phyloP scores from a whole-genome alignment of 345 rosid species.

The Carallia pectinifolia region DNA sequence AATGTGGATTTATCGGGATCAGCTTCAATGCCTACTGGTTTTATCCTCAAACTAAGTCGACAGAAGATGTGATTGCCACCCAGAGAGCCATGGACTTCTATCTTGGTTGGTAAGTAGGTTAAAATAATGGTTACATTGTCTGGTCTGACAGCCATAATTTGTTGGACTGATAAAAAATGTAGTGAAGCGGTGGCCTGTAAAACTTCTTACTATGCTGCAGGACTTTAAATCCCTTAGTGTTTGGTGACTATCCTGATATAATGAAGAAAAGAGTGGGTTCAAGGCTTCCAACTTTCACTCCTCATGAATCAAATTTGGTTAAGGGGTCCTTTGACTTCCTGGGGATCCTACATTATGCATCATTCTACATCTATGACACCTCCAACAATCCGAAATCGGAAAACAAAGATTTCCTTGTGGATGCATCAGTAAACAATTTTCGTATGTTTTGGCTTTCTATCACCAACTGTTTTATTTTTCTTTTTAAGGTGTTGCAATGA shows the following conservation, averaged over 20 bases:
- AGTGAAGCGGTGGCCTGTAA: neutral
- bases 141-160: neutral
- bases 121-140: too few species aligned
- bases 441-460: conserved; percentile 26
- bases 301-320: conserved; percentile 48
- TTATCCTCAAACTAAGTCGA: conserved; percentile 32
- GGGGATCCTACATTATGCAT: conserved; percentile 48
- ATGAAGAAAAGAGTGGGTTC: conserved; percentile 61
- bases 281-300: conserved; percentile 61
- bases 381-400: conserved; percentile 18
- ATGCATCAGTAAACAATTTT: conserved; percentile 21
- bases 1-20: conserved; percentile 38
- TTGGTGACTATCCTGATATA: conserved; percentile 67
- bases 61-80: conserved; percentile 34
- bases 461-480: too few species aligned
- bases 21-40: conserved; percentile 20
- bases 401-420: conserved; percentile 33
- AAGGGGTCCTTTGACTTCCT: conserved; percentile 66
- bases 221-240: conserved; percentile 60
- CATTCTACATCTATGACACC: conserved; percentile 33
- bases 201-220: conserved; percentile 31
- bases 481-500: too few species aligned
- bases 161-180: too few species aligned
- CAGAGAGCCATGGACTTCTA: conserved; percentile 41
- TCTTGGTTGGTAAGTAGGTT: conserved; percentile 42